A percentile compares a stretch with the other conserved stretches of the same genome.
Evolutionary conservation across 768 basidiomycete genomes (phyloP).

Genomic region (Tulasnella sp.): DNA sequence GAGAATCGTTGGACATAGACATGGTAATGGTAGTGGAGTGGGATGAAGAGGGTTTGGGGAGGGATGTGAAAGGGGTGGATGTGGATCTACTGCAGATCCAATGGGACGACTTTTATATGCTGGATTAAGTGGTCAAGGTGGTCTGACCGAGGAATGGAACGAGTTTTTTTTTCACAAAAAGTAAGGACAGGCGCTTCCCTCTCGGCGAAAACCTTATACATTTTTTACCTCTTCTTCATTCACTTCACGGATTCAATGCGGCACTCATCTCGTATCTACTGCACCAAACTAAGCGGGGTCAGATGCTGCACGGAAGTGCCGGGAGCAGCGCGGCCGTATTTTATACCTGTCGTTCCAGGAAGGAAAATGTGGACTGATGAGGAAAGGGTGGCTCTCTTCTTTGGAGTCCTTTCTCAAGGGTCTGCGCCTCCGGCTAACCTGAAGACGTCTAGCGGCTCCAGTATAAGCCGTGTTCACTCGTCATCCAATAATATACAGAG

Average conservation of each 20-base stretch:
- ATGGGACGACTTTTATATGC: not conserved
- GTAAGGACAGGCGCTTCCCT: not conserved
- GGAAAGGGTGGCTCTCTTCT: no score
- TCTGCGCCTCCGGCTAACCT: no score
- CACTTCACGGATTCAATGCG: not conserved
- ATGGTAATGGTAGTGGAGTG: not conserved
- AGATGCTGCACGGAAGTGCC: no score
- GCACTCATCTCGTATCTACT: not conserved
- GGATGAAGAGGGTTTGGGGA: not conserved
- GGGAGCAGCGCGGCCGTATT: no score
- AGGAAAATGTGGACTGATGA: no score
- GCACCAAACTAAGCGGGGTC: no score
- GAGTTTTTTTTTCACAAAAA: not conserved
- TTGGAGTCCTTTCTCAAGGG: no score
- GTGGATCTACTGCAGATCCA: not conserved
- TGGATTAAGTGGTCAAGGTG: not conserved
- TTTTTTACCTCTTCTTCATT: not conserved
- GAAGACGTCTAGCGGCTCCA: no score
- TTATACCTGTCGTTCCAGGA: no score
- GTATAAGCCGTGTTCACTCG: no score
- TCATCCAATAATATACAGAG: no score
- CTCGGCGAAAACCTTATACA: not conserved
- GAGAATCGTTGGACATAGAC: constrained; percentile 1
- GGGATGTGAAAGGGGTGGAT: not conserved
- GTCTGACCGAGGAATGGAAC: not conserved